These are phyloP conservation scores for Chenopodium berlandieri DNA, from an alignment of 148 eudicot genomes.

Conservation along the genomic window DNA sequence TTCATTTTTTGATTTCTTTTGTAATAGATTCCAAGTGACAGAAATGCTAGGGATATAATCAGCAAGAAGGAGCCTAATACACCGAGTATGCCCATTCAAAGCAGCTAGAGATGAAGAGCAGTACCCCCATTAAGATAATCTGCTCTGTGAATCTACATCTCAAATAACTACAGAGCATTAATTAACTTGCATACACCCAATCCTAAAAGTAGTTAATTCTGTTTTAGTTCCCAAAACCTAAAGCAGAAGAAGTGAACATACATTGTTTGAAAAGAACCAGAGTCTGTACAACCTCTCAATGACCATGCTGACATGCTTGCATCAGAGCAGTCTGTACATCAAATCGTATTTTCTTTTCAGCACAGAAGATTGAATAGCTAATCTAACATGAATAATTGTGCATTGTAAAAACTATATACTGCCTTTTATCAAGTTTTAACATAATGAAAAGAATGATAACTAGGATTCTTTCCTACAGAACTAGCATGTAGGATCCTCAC, in stretches of 20 bases:
- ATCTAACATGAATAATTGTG: background rate
- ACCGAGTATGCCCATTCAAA: conserved; percentile 81
- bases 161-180: conserved; percentile 10
- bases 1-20: conserved; percentile 43
- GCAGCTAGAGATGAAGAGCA: conserved; percentile 91
- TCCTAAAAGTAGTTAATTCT: background rate
- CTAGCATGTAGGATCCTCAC: background rate
- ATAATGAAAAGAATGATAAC: background rate
- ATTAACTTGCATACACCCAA: background rate
- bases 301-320: conserved; percentile 99
- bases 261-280: conserved; percentile 75
- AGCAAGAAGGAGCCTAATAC: conserved; percentile 80
- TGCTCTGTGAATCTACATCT: conserved; percentile 71
- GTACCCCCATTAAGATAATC: conserved; percentile 94
- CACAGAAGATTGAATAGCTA: background rate
- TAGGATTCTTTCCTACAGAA: background rate
- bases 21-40: conserved; percentile 47
- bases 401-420: conserved; percentile 10
- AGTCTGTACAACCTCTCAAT: conserved; percentile 94
- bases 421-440: background rate
- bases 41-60: conserved; percentile 88
- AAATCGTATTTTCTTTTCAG: conserved; percentile 5
- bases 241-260: conserved; percentile 32
- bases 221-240: background rate
- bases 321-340: conserved; percentile 82